Evolutionary conservation across 1,284 basidiomycete species (phyloP), one percentile per base, ranked within the genome.

Genomic region (Melanopsichium pennsylvanicum): DNA sequence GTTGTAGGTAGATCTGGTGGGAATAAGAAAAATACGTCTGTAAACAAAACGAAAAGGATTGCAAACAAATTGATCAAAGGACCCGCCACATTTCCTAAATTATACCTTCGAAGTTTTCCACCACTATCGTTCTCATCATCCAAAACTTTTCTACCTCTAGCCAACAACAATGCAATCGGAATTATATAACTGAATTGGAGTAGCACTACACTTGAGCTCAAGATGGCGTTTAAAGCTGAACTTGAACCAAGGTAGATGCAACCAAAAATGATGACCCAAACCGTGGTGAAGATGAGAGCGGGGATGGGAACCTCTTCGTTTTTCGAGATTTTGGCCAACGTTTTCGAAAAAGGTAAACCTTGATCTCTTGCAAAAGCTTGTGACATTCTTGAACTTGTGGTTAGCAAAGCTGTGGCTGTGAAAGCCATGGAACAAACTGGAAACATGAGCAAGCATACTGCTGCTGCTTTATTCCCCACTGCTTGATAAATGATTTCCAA

Each of bases 291-390:
- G 2, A 88, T 73, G 48, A 89, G 85, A 0, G 88, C 86, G 43
- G 75, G 63, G 31, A 80, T 63, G 8, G 81, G 81, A 0, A 82
- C 75, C n/a, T n/a, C n/a, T 15, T 76, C 68, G 5, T 81, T 52
- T 42, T 44, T 81, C 31, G 56, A 56, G 64, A 88, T 83, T 26
- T 80, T 81, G 2, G 86, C 78, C 75, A 89, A 87, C 41, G 84
- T 74, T 2, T 50, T 41, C 22, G 86, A 85, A 69, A 88, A 85
- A 2, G 88, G 88, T 2, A 90, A 84, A 8, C 87, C 88, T 47
- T 84, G 82, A 81, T 90, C 89, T 1, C 88, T 84, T 0, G 89
- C 88, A 66, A 90, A 89, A 31, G 87, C 86, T 83, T 87, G 88
- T 2, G 86, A 87, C 74, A 88, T 87, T 16, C 89, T 85, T 1